Evolutionary conservation across 495 filamentous ascomycete species (phyloP).

Genomic region (Schizothecium vesticola): DNA sequence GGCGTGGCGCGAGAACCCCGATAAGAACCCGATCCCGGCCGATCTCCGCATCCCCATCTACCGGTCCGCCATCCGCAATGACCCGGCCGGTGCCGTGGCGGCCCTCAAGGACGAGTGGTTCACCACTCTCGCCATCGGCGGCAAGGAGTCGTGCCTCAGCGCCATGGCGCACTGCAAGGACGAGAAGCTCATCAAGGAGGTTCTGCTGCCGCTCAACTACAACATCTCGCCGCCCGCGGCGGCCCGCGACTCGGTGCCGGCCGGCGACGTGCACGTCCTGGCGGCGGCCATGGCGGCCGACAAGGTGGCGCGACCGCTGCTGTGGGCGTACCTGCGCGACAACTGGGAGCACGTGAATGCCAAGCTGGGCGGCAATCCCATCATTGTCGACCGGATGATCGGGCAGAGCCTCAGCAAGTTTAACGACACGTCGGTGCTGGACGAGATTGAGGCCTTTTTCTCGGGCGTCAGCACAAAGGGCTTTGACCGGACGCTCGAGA

Average conservation of each 20-base stretch:
- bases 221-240: slow-evolving; percentile 57
- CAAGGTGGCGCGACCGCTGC: slow-evolving; percentile 55
- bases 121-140: slow-evolving; percentile 76
- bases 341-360: slow-evolving; percentile 67
- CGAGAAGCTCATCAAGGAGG: slow-evolving; percentile 59
- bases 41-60: slow-evolving; percentile 76
- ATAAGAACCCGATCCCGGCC: slow-evolving; percentile 66
- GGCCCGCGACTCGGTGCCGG: slow-evolving; percentile 37
- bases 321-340: slow-evolving; percentile 80
- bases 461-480: slow-evolving; percentile 70
- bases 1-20: slow-evolving; percentile 60
- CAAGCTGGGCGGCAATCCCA: slow-evolving; percentile 68
- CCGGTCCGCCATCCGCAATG: slow-evolving; percentile 67
- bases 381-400: slow-evolving; percentile 83
- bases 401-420: slow-evolving; percentile 72
- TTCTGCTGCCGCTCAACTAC: slow-evolving; percentile 75
- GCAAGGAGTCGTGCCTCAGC: slow-evolving; percentile 76
- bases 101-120: slow-evolving; percentile 78
- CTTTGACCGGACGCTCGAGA: slow-evolving; percentile 71
- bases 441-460: slow-evolving; percentile 82
- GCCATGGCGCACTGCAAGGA: slow-evolving; percentile 71
- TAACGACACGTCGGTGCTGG: slow-evolving; percentile 57
- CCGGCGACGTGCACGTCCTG: slow-evolving; percentile 80
- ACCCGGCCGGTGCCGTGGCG: slow-evolving; percentile 56
- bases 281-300: slow-evolving; percentile 68